Conservation (phyloP, 768 basidiomycete species). For the Boletus edulis region DNA sequence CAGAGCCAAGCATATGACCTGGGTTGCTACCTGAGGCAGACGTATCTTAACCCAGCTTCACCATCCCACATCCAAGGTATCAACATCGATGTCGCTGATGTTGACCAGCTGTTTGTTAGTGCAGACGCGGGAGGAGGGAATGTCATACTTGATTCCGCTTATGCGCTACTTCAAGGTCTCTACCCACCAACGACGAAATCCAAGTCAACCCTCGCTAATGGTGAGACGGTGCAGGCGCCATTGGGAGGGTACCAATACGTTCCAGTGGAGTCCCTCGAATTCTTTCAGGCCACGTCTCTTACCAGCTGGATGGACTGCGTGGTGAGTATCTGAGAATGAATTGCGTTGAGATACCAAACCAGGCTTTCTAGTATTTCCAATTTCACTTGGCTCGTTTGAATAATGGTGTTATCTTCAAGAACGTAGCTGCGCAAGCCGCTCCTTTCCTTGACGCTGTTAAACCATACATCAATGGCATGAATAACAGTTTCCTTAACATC, state of each 20-base stretch:
- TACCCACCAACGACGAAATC: constrained; percentile 72
- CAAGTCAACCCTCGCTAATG: constrained; percentile 70
- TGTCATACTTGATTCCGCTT: constrained; percentile 80
- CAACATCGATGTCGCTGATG: constrained; percentile 61
- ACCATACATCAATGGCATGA: constrained; percentile 67
- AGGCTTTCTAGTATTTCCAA: constrained; percentile 26
- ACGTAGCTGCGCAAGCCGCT: constrained; percentile 49
- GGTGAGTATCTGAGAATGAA: constrained; percentile 23
- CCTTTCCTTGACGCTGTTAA: constrained; percentile 64
- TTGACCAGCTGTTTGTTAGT: constrained; percentile 66
- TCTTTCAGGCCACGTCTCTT: constrained; percentile 52
- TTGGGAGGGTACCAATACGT: constrained; percentile 88
- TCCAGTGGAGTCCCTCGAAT: constrained; percentile 60
- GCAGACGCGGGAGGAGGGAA: constrained; percentile 81
- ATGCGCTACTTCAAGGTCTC: constrained; percentile 79
- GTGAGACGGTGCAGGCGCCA: constrained; percentile 64
- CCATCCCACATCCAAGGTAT: constrained; percentile 67
- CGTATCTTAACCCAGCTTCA: constrained; percentile 62
- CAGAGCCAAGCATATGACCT: constrained; percentile 57
- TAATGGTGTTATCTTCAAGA: constrained; percentile 46
- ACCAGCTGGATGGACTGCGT: constrained; percentile 75
- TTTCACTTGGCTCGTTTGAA: constrained; percentile 24
- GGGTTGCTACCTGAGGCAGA: constrained; percentile 55
- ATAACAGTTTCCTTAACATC: constrained; percentile 61
- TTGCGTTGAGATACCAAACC: neutral